Percentiles rank a stretch among this genome's conserved stretches.
Evolutionary conservation across 129 eudicot species (phyloP).

Genomic region (Deinandra increscens): DNA sequence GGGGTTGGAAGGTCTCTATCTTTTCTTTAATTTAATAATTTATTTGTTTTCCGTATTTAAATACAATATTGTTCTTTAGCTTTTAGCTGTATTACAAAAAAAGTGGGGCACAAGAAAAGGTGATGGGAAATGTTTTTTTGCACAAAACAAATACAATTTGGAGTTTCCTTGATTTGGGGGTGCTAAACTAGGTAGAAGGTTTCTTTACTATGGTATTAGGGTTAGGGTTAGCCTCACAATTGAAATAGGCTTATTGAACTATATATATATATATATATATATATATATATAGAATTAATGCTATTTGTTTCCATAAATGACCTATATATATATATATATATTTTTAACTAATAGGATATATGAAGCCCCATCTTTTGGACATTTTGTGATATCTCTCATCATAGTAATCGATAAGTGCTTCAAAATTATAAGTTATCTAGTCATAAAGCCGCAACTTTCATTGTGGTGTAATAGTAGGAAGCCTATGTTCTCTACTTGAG

Average conservation of each 20-base stretch:
- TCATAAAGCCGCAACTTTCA: no score
- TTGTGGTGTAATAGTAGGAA: no score
- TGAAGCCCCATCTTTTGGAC: no score
- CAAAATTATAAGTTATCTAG: no score
- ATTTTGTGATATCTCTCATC: no score
- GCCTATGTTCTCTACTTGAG: no score
- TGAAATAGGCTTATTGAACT: slow-evolving; percentile 14
- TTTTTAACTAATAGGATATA: no score
- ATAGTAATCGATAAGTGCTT: no score
- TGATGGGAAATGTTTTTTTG: slow-evolving; percentile 54
- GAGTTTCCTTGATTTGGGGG: slow-evolving; percentile 62
- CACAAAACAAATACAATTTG: slow-evolving; percentile 45
- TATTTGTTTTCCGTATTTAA: slow-evolving; percentile 28
- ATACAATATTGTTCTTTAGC: slow-evolving; percentile 38
- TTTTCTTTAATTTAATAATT: slow-evolving; percentile 26
- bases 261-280: background rate
- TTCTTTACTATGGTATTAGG: slow-evolving; percentile 28
- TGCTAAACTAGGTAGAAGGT: slow-evolving; percentile 37
- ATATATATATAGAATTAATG: no score
- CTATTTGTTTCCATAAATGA: no score
- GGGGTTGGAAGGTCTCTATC: slow-evolving; percentile 40
- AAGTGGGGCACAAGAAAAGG: slow-evolving; percentile 55
- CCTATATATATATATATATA: no score
- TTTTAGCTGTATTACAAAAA: slow-evolving; percentile 71
- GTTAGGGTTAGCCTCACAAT: slow-evolving; percentile 38